phyloP scores from a whole-genome alignment of 345 rosid species.

The Rhizophora apiculata region DNA sequence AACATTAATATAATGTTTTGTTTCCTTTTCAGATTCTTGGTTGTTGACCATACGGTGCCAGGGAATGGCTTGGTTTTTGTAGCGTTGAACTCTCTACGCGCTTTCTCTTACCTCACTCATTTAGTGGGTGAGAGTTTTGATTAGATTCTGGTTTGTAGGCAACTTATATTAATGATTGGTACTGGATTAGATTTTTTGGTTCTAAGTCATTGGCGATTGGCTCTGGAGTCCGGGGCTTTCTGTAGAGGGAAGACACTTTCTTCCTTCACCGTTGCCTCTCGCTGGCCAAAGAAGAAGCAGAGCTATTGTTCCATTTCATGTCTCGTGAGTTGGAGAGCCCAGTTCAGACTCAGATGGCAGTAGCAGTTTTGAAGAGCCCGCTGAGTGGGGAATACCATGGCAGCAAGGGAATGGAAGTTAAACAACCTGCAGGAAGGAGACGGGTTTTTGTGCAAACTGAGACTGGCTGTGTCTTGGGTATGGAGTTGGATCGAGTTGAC shows the following conservation, averaged over 20 bases:
- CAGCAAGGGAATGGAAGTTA: constrained; percentile 56
- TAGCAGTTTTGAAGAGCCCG: constrained; percentile 75
- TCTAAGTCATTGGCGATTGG: constrained; percentile 22
- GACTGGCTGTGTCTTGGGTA: constrained; percentile 94
- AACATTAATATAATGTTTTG: neutral
- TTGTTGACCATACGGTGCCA: constrained; percentile 4
- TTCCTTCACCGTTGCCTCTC: constrained; percentile 38
- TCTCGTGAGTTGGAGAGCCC: constrained; percentile 90
- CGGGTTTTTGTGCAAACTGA: constrained; percentile 94
- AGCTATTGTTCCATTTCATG: constrained; percentile 56
- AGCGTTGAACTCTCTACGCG: constrained; percentile 10
- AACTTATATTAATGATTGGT: constrained; percentile 51
- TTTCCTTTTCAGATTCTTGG: constrained; percentile 24
- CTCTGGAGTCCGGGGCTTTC: constrained; percentile 40
- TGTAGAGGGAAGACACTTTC: constrained; percentile 49
- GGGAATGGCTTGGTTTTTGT: constrained; percentile 30
- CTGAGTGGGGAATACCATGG: constrained; percentile 61
- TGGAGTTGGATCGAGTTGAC: constrained; percentile 94
- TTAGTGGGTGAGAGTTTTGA: constrained; percentile 5
- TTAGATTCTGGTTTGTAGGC: constrained; percentile 25
- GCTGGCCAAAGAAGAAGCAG: constrained; percentile 27
- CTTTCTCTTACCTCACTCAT: neutral
- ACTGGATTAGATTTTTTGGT: constrained; percentile 16
- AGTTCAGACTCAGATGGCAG: constrained; percentile 96
- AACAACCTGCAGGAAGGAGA: constrained; percentile 70